Percentiles rank a stretch among this genome's conserved stretches.
These are phyloP conservation scores for Sapria himalayana DNA, from an alignment of 345 rosid species.

Conservation along the genomic window DNA sequence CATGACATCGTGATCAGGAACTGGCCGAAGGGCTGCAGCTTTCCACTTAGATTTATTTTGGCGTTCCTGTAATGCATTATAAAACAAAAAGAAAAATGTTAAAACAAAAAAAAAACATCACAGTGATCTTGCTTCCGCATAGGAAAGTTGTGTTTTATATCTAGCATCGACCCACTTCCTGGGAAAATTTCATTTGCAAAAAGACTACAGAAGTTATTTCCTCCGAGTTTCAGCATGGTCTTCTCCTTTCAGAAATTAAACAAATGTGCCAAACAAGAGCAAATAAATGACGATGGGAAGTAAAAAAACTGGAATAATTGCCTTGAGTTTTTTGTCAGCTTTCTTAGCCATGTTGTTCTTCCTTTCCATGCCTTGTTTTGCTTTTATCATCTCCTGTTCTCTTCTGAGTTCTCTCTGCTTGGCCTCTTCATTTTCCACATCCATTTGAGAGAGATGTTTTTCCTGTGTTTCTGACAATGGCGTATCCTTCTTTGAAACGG, in stretches of 20 bases:
- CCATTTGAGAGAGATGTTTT: slow-evolving; percentile 16
- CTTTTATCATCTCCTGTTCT: slow-evolving; percentile 74
- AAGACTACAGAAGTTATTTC: no score
- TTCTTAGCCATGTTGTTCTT: slow-evolving; percentile 87
- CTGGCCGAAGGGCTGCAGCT: slow-evolving; percentile 16
- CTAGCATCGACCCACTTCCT: no score
- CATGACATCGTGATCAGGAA: slow-evolving; percentile 21
- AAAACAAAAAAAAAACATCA: not conserved
- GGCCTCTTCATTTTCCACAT: slow-evolving; percentile 29
- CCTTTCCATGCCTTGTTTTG: slow-evolving; percentile 82
- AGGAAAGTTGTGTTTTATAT: no score
- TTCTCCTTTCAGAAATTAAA: no score
- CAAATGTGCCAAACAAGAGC: no score
- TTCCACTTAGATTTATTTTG: slow-evolving; percentile 82
- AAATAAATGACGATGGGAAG: no score
- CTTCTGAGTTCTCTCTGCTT: slow-evolving; percentile 71
- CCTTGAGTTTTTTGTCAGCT: slow-evolving; percentile 88
- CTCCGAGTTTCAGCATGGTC: no score
- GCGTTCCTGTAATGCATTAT: slow-evolving; percentile 41
- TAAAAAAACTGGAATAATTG: slow-evolving; percentile 11
- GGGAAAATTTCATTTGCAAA: no score
- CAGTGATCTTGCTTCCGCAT: no score
- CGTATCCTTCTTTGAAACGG: slow-evolving; percentile 16
- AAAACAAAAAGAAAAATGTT: not conserved
- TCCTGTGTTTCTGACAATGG: slow-evolving; percentile 15